Evolutionary conservation across 2,329 filamentous ascomycete genomes (phyloP).

Genomic region (Pseudopyricularia cyperi): DNA sequence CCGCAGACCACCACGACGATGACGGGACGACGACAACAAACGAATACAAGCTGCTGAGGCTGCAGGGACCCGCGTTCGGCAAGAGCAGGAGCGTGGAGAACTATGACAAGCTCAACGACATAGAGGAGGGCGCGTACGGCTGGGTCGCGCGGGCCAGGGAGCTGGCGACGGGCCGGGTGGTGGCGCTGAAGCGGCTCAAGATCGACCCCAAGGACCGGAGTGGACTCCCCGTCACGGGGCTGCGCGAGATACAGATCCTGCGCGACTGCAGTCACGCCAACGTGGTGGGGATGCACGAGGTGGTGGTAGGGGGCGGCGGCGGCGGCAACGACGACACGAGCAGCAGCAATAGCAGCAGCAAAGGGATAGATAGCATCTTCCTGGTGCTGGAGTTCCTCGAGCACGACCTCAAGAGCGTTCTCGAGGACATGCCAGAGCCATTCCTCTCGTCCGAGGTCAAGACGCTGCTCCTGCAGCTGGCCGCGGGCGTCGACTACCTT

Average conservation of each 20-base stretch:
- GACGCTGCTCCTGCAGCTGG: slow-evolving; percentile 73
- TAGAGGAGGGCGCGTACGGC: slow-evolving; percentile 94
- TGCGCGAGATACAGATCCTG: slow-evolving; percentile 88
- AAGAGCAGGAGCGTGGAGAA: slow-evolving; percentile 66
- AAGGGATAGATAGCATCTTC: slow-evolving; percentile 57
- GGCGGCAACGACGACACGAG: slow-evolving; percentile 38
- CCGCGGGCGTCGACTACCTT: slow-evolving; percentile 68
- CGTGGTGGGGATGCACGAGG: slow-evolving; percentile 69
- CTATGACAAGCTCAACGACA: slow-evolving; percentile 89
- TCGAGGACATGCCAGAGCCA: slow-evolving; percentile 87
- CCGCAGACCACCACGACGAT: slow-evolving; percentile 13
- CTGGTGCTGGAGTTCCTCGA: slow-evolving; percentile 96
- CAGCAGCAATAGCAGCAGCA: too few relatives aligned
- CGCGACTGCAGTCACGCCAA: slow-evolving; percentile 70
- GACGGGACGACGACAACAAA: slow-evolving; percentile 8
- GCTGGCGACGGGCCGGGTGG: slow-evolving; percentile 59
- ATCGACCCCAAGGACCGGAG: slow-evolving; percentile 60
- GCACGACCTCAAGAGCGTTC: slow-evolving; percentile 87
- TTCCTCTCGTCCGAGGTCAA: slow-evolving; percentile 91
- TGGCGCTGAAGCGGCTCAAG: slow-evolving; percentile 90
- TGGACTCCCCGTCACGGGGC: slow-evolving; percentile 80
- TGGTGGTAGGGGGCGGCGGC: slow-evolving; percentile 77
- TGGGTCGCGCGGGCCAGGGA: slow-evolving; percentile 81
- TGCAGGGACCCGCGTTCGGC: slow-evolving; percentile 55
- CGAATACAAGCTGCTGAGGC: slow-evolving; percentile 51